Evolutionary conservation across 441 rosid genomes (phyloP).

Genomic region (Erodium trifolium): DNA sequence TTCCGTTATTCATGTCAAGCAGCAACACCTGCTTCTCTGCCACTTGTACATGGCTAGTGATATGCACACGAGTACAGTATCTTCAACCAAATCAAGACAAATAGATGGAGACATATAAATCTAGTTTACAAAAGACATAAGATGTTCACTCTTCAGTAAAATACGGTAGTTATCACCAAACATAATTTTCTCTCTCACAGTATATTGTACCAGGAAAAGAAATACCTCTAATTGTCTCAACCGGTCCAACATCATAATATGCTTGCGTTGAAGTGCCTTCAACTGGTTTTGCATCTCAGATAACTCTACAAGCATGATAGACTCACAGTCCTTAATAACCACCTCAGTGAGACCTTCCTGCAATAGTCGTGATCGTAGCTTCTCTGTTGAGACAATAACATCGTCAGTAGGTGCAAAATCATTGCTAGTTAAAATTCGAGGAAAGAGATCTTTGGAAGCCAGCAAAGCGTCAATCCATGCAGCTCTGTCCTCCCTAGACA

Average conservation of each 20-base stretch:
- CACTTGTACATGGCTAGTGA: background rate
- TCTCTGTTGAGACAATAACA: slow-evolving; percentile 51
- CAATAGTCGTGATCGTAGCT: slow-evolving; percentile 49
- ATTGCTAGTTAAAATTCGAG: slow-evolving; percentile 70
- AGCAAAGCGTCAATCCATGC: slow-evolving; percentile 79
- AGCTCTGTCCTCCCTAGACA: slow-evolving; percentile 57
- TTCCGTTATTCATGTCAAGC: background rate
- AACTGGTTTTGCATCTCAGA: slow-evolving; percentile 50
- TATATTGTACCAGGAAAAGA: background rate
- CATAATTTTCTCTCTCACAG: background rate
- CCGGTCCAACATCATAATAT: slow-evolving; percentile 53
- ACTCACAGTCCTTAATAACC: slow-evolving; percentile 62
- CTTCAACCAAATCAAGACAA: background rate
- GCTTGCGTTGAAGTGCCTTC: slow-evolving; percentile 61
- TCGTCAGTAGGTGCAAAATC: slow-evolving; percentile 57
- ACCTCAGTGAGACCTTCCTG: slow-evolving; percentile 61
- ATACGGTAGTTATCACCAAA: background rate
- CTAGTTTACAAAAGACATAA: background rate
- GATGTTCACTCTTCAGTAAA: background rate
- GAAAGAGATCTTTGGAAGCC: slow-evolving; percentile 78
- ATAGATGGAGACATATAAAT: background rate
- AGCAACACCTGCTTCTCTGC: background rate
- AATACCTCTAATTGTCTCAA: slow-evolving; percentile 70
- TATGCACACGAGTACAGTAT: background rate
- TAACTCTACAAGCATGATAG: slow-evolving; percentile 62